Evolutionary conservation across 2,329 filamentous ascomycete genomes (phyloP), one percentile per base, ranked within the genome.

Genomic region (Cladophialophora exuberans): DNA sequence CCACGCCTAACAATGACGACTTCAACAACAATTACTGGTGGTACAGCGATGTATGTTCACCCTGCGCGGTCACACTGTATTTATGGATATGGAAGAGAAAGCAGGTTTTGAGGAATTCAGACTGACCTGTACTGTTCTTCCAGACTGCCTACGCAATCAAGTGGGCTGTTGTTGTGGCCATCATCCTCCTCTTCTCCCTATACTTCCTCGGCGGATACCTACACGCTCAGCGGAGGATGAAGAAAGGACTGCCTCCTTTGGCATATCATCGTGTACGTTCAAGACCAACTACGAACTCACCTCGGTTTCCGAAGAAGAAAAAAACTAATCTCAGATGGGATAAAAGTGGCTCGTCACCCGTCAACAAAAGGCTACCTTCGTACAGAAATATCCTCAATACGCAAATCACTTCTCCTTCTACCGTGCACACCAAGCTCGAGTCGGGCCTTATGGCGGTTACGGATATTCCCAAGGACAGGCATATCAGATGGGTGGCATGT

Each of bases 191-290:
- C 56, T 72, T 89, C 65, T 69, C 83, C 48, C 64, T 78, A 36
- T 90, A 85, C 77, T 76, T 91, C 65, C 62, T 89, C 50, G 77
- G 83, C 56, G 88, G 87, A 57, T 87, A 88, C 69, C 72, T 82
- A 42, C 89, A 93, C 71, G 89, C 88, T 41, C 83, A 83, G 68
- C 73, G 73, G 41, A 79, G 89, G 42, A 76, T 92, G 61, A 78
- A 75, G 57, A 86, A 84, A 69, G 88, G 88, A 1, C 74, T 84
- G 31, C 75, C 78, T 15, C 86, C 88, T 13, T 72, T 91, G 30
- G 72, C 71, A 59, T 93, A 93, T 67, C 88, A 94, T 71, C 76
- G 85, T 65, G 84, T 87, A 77, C 28, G 81, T 57, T 20, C 13
- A 6, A 13, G 6, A 20, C 3, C 13, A 7, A 17, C 26, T 38